These are phyloP conservation scores for Acanthamoeba culbertsoni DNA, from an alignment of 208 protist genomes.

Conservation along the genomic window DNA sequence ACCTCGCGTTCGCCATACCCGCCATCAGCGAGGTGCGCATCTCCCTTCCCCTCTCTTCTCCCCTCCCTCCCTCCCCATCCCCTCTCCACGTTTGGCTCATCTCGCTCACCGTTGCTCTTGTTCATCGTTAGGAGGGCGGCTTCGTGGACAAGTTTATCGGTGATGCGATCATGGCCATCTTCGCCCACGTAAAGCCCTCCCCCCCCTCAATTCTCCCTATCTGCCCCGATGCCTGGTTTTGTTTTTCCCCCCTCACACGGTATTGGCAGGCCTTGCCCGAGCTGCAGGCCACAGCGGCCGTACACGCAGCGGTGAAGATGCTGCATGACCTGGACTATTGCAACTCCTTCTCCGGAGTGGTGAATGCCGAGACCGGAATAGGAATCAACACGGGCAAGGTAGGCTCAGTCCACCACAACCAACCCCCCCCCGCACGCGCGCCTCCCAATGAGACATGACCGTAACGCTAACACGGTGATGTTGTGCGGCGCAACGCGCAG, in stretches of 20 bases:
- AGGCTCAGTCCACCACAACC: no score
- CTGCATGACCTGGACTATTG: slow-evolving; percentile 63
- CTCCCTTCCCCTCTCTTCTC: not conserved
- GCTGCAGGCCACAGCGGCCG: slow-evolving; percentile 48
- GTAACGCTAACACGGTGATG: no score
- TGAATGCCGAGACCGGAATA: slow-evolving; percentile 69
- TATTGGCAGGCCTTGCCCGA: not conserved
- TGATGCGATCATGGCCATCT: not conserved
- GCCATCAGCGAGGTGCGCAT: slow-evolving; percentile 54
- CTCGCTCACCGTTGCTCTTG: not conserved
- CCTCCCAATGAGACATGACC: no score
- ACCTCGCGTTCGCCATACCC: slow-evolving; percentile 71
- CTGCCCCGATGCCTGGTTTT: no score
- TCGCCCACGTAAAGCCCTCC: not conserved
- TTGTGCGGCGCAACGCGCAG: no score
- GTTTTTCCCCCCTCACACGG: no score
- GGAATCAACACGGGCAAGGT: slow-evolving; percentile 76
- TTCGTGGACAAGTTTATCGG: slow-evolving; percentile 75
- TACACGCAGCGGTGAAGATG: slow-evolving; percentile 63
- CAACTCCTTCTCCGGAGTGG: slow-evolving; percentile 16
- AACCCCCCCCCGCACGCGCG: no score
- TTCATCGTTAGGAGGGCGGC: slow-evolving; percentile 65
- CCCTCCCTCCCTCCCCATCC: no score
- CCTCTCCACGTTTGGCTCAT: not conserved
- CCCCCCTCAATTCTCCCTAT: no score